Percentiles rank a stretch among this genome's conserved stretches.
These are phyloP conservation scores for Rhinocladiella similis DNA, from an alignment of 2,329 filamentous ascomycete genomes.

Conservation along the genomic window DNA sequence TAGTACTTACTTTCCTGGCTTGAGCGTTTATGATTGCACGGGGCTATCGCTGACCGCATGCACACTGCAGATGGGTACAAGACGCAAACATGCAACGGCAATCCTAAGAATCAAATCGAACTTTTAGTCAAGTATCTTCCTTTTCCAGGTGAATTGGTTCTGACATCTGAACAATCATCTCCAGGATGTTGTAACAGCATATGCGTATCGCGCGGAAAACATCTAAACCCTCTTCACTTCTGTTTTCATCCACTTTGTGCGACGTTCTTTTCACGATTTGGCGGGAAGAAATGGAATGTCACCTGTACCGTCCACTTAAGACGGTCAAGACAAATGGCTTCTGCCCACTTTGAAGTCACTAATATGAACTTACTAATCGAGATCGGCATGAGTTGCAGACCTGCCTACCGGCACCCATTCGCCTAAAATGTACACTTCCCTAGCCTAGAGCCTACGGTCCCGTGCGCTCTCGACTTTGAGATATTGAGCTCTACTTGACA, in stretches of 20 bases:
- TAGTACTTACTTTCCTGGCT: slow-evolving; percentile 13
- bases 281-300: too few relatives aligned
- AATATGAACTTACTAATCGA: too few relatives aligned
- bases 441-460: too few relatives aligned
- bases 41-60: slow-evolving; percentile 22
- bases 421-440: too few relatives aligned
- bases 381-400: too few relatives aligned
- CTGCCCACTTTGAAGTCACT: too few relatives aligned
- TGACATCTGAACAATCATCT: slow-evolving; percentile 15
- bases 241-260: background rate
- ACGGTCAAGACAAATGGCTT: too few relatives aligned
- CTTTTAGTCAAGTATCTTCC: slow-evolving; percentile 25
- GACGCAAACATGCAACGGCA: slow-evolving; percentile 1
- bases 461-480: too few relatives aligned
- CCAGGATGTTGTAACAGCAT: slow-evolving; percentile 11
- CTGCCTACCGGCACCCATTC: too few relatives aligned
- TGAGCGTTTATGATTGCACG: slow-evolving; percentile 15
- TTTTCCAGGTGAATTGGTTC: slow-evolving; percentile 9
- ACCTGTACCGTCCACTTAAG: too few relatives aligned
- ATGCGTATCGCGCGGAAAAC: background rate
- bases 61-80: slow-evolving; percentile 17
- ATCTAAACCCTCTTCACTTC: background rate
- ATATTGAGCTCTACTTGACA: too few relatives aligned
- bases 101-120: background rate
- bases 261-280: too few relatives aligned